phyloP scores from a whole-genome alignment of 345 rosid species.

The Cardamine resedifolia region DNA sequence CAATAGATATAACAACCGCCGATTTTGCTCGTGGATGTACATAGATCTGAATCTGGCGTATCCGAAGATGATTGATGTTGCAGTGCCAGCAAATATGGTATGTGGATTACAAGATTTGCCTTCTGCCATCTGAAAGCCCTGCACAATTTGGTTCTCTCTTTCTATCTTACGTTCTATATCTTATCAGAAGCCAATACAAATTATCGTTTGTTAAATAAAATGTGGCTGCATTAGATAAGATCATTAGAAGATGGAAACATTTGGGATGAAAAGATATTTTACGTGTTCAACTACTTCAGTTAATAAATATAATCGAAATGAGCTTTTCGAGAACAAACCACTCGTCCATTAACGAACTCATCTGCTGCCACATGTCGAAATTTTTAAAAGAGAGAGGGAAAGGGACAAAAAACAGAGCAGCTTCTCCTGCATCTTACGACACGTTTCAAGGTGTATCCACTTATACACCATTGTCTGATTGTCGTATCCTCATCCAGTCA shows the following conservation, averaged over 20 bases:
- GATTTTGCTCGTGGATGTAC: conserved; percentile 10
- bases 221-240: background rate
- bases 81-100: conserved; percentile 82
- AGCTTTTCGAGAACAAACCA: background rate
- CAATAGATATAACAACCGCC: background rate
- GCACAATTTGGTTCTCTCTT: background rate
- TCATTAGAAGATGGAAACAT: background rate
- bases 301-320: background rate
- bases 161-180: background rate
- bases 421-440: conserved; percentile 52
- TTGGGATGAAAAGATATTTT: background rate
- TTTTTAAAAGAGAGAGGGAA: background rate
- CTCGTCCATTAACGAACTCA: background rate
- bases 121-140: conserved; percentile 7
- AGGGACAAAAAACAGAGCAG: background rate
- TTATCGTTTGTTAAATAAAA: conserved; percentile 15
- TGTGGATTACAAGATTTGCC: conserved; percentile 81
- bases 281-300: conserved; percentile 23
- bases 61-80: conserved; percentile 89
- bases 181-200: background rate
- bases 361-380: conserved; percentile 10
- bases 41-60: conserved; percentile 83
- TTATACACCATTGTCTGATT: conserved; percentile 56
- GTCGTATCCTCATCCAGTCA: conserved; percentile 34
- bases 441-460: conserved; percentile 86